Percentiles rank a stretch among this genome's conserved stretches.
These are phyloP conservation scores for Suillus occidentalis DNA, from an alignment of 768 basidiomycete species.

Conservation along the genomic window DNA sequence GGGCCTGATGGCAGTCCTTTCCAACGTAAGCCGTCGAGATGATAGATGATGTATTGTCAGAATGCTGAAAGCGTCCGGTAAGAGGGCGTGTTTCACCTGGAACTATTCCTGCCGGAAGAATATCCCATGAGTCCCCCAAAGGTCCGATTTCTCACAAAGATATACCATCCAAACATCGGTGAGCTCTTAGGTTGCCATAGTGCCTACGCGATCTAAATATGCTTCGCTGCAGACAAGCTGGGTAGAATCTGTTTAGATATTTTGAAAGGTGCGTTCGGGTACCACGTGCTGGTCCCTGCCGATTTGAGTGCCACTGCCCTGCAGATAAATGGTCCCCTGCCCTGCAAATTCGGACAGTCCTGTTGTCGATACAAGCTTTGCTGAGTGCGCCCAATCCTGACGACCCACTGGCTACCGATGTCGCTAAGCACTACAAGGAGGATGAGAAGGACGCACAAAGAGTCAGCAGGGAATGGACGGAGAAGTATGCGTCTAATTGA, in stretches of 20 bases:
- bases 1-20: conserved; percentile 96
- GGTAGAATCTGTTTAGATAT: conserved; percentile 99
- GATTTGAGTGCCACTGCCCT: neutral
- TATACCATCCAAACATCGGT: conserved; percentile 99
- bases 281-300: neutral
- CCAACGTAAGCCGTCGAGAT: conserved; percentile 55
- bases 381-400: conserved; percentile 96
- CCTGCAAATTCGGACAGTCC: conserved; percentile 95
- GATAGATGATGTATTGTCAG: conserved; percentile 1
- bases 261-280: conserved; percentile 70
- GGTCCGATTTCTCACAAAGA: conserved; percentile 96
- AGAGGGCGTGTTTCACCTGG: conserved; percentile 95
- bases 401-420: conserved; percentile 91
- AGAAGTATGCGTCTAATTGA: conserved; percentile 65
- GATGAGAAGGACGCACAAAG: conserved; percentile 90
- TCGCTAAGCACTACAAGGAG: conserved; percentile 99
- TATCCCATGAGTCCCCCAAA: conserved; percentile 99
- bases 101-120: conserved; percentile 97
- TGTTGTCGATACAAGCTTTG: conserved; percentile 96
- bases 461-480: conserved; percentile 95
- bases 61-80: conserved; percentile 12
- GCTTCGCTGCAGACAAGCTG: conserved; percentile 74
- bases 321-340: conserved; percentile 99
- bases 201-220: conserved; percentile 1
- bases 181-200: conserved; percentile 32